Evolutionary conservation across 1,139 yeast species (phyloP), one percentile per base, ranked within the genome.

Genomic region (Taphrina pruni): DNA sequence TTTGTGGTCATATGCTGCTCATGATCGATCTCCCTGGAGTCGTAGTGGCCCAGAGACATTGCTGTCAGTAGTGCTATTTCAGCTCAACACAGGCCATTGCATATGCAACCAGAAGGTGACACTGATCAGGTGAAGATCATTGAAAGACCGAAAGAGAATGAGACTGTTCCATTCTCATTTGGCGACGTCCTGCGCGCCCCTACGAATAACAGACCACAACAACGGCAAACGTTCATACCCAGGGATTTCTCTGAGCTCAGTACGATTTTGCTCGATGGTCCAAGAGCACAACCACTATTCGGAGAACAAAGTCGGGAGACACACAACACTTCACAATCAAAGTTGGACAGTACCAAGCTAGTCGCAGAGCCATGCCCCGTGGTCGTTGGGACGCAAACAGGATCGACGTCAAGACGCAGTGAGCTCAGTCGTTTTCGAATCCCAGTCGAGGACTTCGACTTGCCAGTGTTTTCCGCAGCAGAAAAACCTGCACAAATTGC

Each of bases 201-300:
- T 11, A 21, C 36, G 1, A 11, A 14, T 6, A 26, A 26, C 32
- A 50, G n/a, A 21, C 12, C 45, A 32, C 26, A 17, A n/a, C 58
- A 54, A 38, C 41, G 58, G 12, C 58, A 54, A 36, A 36, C 58
- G 7, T 54, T 54, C 45, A 35, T n/a, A 43, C 58, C 58, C 35
- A 32, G 58, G 32, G 43, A 54, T 14, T 38, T 54, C 35, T 38
- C 58, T 11, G 58, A 54, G 32, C 26, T 38, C 11, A 11, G 20
- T n/a, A 6, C 36, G 32, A 50, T 50, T 6, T 26, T 50, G 36
- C 3, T 11, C 2, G 43, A 54, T 43, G 17, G 43, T 12, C 35
- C 43, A 6, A 17, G 43, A 54, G 58, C 43, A 9, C 12, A n/a
- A 26, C 58, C 58, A 36, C 45, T 54, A 17, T 54, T 54, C 43